Evolutionary conservation across 805 yeast species (phyloP).

Genomic region (Hanseniaspora hatyaiensis): DNA sequence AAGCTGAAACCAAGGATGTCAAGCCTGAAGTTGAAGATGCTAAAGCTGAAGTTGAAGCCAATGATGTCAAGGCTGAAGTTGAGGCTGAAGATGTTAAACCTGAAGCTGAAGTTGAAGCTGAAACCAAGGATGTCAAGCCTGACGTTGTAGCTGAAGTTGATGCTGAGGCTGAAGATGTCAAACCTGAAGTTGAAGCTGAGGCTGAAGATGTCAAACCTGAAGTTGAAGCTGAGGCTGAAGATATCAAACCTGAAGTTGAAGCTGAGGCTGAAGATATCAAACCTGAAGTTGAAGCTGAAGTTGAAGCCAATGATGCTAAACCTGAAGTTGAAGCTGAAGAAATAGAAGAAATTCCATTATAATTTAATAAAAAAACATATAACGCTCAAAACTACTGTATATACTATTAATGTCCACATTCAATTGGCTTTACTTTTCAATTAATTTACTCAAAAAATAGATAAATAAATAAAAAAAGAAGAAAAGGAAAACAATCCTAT

Average conservation of each 20-base stretch:
- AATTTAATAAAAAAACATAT: constrained; percentile 3
- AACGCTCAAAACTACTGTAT: too few species aligned
- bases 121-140: background rate
- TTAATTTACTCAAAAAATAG: too few species aligned
- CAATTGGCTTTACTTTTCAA: too few species aligned
- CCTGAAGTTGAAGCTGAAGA: constrained; percentile 16
- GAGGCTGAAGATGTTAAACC: background rate
- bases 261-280: constrained; percentile 17
- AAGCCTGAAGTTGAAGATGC: background rate
- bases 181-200: constrained; percentile 10
- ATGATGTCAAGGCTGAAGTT: constrained; percentile 5
- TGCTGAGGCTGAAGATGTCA: constrained; percentile 3
- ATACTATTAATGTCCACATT: too few species aligned
- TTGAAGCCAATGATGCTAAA: background rate
- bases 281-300: constrained; percentile 17
- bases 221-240: constrained; percentile 7
- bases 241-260: constrained; percentile 17
- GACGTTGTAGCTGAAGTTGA: constrained; percentile 11
- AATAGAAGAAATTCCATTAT: constrained; percentile 21
- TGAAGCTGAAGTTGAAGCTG: constrained; percentile 9
- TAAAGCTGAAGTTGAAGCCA: constrained; percentile 2
- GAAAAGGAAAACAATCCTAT: background rate
- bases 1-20: constrained; percentile 4
- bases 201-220: background rate
- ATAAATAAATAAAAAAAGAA: too few species aligned